phyloP scores from a whole-genome alignment of 169 alveolate genomes.

The Cryptosporidium ubiquitum region DNA sequence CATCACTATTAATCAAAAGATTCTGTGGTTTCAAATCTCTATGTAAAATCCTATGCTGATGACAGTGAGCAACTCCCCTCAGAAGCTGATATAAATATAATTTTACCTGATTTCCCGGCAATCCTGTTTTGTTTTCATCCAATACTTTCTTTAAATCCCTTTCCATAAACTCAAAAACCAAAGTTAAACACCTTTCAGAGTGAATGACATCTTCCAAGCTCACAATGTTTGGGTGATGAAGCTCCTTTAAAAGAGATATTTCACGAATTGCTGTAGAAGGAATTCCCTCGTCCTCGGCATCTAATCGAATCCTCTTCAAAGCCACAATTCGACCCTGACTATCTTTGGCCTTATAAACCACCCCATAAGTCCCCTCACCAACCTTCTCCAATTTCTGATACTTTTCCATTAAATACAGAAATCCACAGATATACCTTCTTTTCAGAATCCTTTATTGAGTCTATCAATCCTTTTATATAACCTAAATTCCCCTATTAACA shows the following conservation, averaged over 20 bases:
- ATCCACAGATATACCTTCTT: background rate
- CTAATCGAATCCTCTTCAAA: constrained; percentile 96
- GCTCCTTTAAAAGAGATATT: constrained; percentile 95
- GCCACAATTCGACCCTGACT: constrained; percentile 93
- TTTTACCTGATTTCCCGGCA: constrained; percentile 88
- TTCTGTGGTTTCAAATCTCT: constrained; percentile 99
- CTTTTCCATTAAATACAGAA: constrained; percentile 81
- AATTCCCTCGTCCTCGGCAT: constrained; percentile 98
- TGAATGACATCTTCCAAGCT: constrained; percentile 97
- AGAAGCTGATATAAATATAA: constrained; percentile 92
- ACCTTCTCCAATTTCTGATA: constrained; percentile 96
- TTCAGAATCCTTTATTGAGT: background rate
- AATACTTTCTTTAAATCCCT: constrained; percentile 96
- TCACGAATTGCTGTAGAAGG: constrained; percentile 97
- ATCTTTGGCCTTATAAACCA: constrained; percentile 93
- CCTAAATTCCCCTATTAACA: constrained; percentile 5
- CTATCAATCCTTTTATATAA: background rate
- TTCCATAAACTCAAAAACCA: constrained; percentile 98
- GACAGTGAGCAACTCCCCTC: constrained; percentile 96
- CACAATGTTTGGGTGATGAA: constrained; percentile 98
- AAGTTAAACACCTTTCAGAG: constrained; percentile 94
- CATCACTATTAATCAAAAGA: constrained; percentile 92
- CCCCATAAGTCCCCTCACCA: constrained; percentile 99
- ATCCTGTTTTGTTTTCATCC: constrained; percentile 88
- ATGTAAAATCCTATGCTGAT: constrained; percentile 95